These are phyloP conservation scores for Calonectria montana DNA, from an alignment of 2,329 filamentous ascomycete species.

Conservation along the genomic window DNA sequence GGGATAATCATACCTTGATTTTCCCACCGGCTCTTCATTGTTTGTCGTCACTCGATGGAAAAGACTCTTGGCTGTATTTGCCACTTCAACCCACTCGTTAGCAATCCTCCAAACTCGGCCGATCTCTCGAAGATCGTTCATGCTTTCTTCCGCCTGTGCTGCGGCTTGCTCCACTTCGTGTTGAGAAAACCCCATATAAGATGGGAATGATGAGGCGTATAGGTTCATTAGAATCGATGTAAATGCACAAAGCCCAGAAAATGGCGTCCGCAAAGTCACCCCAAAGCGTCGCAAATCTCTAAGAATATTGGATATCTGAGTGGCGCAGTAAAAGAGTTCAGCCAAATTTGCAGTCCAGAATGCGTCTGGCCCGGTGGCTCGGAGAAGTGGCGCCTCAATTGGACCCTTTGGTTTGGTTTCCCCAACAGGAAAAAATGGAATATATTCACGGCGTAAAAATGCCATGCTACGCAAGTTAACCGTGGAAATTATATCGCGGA, in stretches of 20 bases:
- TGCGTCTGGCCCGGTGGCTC: conserved; percentile 29
- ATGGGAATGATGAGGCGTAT: conserved; percentile 36
- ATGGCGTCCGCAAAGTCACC: conserved; percentile 35
- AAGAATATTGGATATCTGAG: conserved; percentile 37
- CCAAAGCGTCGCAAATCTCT: conserved; percentile 34
- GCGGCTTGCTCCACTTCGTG: conserved; percentile 17
- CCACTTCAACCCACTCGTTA: conserved; percentile 40
- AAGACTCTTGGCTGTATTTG: conserved; percentile 33
- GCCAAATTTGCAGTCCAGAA: conserved; percentile 35
- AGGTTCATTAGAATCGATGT: conserved; percentile 30
- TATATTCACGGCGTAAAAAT: conserved; percentile 38
- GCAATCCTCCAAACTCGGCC: conserved; percentile 35
- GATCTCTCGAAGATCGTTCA: conserved; percentile 28
- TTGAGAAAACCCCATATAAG: conserved; percentile 31
- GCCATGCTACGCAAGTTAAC: background rate
- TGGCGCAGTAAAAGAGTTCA: conserved; percentile 34
- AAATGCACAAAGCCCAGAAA: conserved; percentile 37
- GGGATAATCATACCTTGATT: conserved; percentile 39
- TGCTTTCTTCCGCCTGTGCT: conserved; percentile 27
- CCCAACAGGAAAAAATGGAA: conserved; percentile 38
- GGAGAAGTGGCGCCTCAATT: conserved; percentile 37
- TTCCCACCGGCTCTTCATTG: conserved; percentile 15
- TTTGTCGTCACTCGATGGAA: conserved; percentile 26
- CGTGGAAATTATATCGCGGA: background rate
- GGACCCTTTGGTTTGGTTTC: conserved; percentile 36